Percentiles rank a stretch among this genome's conserved stretches.
These are phyloP conservation scores for Nissolia schottii DNA, from an alignment of 306 rosid genomes.

Conservation along the genomic window DNA sequence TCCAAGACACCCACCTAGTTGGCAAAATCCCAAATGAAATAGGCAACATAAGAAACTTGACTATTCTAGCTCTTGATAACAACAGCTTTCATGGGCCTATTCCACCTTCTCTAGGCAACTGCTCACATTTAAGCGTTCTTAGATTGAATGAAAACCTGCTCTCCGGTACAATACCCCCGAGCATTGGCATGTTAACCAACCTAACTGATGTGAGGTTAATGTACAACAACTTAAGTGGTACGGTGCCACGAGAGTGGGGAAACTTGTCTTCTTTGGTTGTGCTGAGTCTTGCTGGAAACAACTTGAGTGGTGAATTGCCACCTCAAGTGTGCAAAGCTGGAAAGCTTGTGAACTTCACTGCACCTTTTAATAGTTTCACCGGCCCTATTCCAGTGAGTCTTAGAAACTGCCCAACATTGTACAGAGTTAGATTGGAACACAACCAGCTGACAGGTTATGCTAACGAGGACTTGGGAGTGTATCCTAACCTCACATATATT, in stretches of 20 bases:
- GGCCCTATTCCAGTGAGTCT: slow-evolving; percentile 50
- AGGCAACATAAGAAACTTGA: slow-evolving; percentile 42
- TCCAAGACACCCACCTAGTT: slow-evolving; percentile 36
- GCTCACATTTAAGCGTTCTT: slow-evolving; percentile 35
- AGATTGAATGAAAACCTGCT: slow-evolving; percentile 34
- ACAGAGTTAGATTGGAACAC: slow-evolving; percentile 44
- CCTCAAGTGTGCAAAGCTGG: slow-evolving; percentile 49
- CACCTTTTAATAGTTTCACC: slow-evolving; percentile 41
- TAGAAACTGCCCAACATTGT: slow-evolving; percentile 36
- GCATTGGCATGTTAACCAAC: slow-evolving; percentile 38
- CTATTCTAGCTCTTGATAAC: slow-evolving; percentile 36
- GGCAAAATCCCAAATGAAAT: slow-evolving; percentile 50
- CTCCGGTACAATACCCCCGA: slow-evolving; percentile 41
- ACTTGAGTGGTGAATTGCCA: slow-evolving; percentile 49
- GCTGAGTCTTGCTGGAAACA: slow-evolving; percentile 52
- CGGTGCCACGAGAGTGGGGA: slow-evolving; percentile 44
- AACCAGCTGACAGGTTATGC: slow-evolving; percentile 37
- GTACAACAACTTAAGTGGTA: slow-evolving; percentile 34
- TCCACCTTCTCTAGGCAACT: slow-evolving; percentile 46
- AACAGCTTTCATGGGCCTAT: slow-evolving; percentile 41
- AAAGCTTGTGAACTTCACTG: slow-evolving; percentile 43
- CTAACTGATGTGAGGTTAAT: slow-evolving; percentile 33
- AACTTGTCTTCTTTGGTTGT: slow-evolving; percentile 43
- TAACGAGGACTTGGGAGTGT: slow-evolving; percentile 50
- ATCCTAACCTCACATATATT: slow-evolving; percentile 48